A percentile compares a stretch with the other conserved stretches of the same genome.
These are phyloP conservation scores for Epichloe glyceriae DNA, from an alignment of 2,329 filamentous ascomycete species.

Conservation along the genomic window DNA sequence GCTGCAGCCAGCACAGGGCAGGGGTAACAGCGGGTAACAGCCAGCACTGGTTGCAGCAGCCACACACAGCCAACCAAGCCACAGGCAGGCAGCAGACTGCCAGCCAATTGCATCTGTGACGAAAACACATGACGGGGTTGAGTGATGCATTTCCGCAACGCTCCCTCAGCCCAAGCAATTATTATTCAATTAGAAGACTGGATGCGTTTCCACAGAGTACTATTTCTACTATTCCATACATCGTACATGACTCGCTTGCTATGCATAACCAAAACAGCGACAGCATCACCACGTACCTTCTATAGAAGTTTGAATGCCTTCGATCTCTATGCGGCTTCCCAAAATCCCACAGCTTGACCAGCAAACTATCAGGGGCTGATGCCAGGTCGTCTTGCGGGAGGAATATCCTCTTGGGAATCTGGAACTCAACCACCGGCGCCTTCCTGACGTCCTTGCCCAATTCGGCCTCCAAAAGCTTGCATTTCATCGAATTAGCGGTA, in stretches of 20 bases:
- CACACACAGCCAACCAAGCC: no score
- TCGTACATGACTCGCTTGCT: conserved; percentile 2
- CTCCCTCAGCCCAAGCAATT: no score
- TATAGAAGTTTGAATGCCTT: neutral
- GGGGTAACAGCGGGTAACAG: no score
- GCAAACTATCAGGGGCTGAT: conserved; percentile 37
- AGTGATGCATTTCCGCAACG: no score
- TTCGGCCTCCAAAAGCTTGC: conserved; percentile 70
- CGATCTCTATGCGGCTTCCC: conserved; percentile 8
- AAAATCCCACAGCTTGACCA: conserved; percentile 52
- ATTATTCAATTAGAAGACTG: no score
- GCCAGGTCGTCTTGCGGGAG: conserved; percentile 35
- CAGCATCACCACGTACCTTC: neutral
- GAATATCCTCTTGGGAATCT: conserved; percentile 81
- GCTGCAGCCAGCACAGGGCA: no score
- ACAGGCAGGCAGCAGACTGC: no score
- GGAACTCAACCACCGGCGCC: conserved; percentile 77
- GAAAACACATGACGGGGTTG: no score
- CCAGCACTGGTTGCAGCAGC: no score
- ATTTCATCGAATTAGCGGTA: neutral
- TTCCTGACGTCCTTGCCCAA: conserved; percentile 74
- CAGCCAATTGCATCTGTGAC: no score
- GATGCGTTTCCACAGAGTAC: no score
- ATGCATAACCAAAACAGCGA: neutral
- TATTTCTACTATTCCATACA: no score